Percentiles rank a stretch among this genome's conserved stretches.
phyloP scores from a whole-genome alignment of 352 stramenopile genomes.

The Ophiocytium majus region DNA sequence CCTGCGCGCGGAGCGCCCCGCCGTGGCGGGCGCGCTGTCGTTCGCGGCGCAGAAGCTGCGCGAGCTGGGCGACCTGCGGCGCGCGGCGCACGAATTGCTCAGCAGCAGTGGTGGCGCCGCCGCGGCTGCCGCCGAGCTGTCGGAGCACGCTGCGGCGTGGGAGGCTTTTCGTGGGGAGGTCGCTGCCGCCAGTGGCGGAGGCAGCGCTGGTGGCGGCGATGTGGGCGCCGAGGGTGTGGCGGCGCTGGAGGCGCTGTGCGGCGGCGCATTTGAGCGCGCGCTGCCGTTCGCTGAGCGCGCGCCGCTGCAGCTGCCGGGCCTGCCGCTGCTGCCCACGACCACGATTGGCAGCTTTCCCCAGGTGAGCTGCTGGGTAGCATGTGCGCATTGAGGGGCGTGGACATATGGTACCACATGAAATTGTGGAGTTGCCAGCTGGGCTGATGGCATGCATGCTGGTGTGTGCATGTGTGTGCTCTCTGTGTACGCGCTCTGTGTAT shows the following conservation, averaged over 20 bases:
- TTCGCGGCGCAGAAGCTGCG: constrained; percentile 83
- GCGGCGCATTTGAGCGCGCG: constrained; percentile 73
- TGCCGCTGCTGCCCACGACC: constrained; percentile 80
- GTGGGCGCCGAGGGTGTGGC: too few species aligned
- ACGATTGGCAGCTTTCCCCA: constrained; percentile 90
- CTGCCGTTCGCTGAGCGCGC: constrained; percentile 74
- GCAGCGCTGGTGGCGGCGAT: too few species aligned
- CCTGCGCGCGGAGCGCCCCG: constrained; percentile 34
- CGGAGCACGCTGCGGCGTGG: constrained; percentile 50
- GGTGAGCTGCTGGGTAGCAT: too few species aligned
- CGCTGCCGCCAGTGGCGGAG: too few species aligned
- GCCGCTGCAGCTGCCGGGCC: constrained; percentile 64
- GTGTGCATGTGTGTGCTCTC: too few species aligned
- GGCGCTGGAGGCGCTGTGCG: constrained; percentile 70
- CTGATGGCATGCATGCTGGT: too few species aligned
- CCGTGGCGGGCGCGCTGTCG: constrained; percentile 72
- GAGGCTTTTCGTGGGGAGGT: constrained; percentile 63
- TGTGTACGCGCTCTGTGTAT: too few species aligned
- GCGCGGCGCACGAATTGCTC: constrained; percentile 36
- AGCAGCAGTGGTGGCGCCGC: constrained; percentile 24
- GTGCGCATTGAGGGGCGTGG: too few species aligned
- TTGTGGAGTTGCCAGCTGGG: too few species aligned
- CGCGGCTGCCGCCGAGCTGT: constrained; percentile 59
- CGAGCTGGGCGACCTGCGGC: constrained; percentile 64
- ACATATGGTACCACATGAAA: too few species aligned